A percentile compares a stretch with the other conserved stretches of the same genome.
Evolutionary conservation across 2,329 filamentous ascomycete genomes (phyloP).

Genomic region (Biscogniauxia mediterranea): DNA sequence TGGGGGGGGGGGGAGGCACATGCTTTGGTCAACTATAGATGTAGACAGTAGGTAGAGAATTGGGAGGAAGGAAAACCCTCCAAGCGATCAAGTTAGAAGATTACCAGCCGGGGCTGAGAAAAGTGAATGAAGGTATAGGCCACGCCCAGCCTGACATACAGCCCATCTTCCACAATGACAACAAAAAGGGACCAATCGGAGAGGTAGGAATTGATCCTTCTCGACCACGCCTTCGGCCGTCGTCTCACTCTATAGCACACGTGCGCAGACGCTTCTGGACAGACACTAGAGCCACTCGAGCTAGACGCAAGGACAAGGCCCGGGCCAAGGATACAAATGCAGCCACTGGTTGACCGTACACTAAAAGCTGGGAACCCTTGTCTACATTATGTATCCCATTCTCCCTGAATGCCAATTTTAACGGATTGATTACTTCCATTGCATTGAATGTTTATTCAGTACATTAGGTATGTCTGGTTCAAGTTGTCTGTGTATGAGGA

Average conservation of each 20-base stretch:
- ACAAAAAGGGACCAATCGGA: background rate
- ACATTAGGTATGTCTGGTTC: no score
- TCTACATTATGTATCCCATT: slow-evolving; percentile 1
- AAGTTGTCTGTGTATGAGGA: no score
- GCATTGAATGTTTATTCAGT: background rate
- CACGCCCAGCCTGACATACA: background rate
- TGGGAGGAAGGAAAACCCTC: background rate
- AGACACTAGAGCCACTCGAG: background rate
- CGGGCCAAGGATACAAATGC: background rate
- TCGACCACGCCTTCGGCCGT: background rate
- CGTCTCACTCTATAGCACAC: background rate
- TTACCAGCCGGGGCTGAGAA: background rate
- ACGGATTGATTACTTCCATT: slow-evolving; percentile 1
- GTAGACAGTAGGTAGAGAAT: background rate
- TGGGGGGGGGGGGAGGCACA: background rate
- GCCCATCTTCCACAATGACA: background rate
- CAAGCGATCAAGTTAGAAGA: no score
- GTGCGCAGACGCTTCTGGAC: background rate
- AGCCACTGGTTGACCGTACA: slow-evolving; percentile 5
- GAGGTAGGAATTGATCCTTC: background rate
- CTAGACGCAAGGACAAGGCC: background rate
- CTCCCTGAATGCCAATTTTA: slow-evolving; percentile 9
- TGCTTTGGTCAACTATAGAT: background rate
- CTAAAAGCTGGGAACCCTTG: background rate
- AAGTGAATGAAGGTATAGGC: background rate